Evolutionary conservation across 2,329 filamentous ascomycete species (phyloP), one percentile per base, ranked within the genome.

Genomic region (Arthroderma sp.): DNA sequence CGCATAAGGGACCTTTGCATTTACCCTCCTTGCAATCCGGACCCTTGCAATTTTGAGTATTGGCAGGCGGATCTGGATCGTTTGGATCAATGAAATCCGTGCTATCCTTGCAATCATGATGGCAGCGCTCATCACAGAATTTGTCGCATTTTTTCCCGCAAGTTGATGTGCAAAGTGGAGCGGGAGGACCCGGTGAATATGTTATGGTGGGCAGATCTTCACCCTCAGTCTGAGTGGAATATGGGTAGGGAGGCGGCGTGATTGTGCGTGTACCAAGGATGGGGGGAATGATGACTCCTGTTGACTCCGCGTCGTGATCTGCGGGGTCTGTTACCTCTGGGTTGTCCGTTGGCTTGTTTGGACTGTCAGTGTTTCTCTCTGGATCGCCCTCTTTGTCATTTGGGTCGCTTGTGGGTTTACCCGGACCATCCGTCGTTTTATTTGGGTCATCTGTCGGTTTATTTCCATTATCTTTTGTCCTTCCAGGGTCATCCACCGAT

Each of bases 61-160:
- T 29, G n/a, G 22, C 38, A 10, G 39, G 27, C 15, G 38, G 36
- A 10, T 42, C 31, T 27, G 33, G 22, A 11, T 46, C 44, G 32
- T 38, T 46, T 27, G 39, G 32, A 29, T 46, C 44, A 11, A 41
- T 41, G 15, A 46, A 46, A 36, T 46, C 44, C 11, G 36, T 34
- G 31, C 29, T 10, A n/a, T 38, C 39, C n/a, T 11, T 29, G 33
- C 44, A 46, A 27, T 42, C 39, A 15, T 41, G 28, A 3, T n/a
- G 38, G n/a, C 39, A 41, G 9, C 32, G 39, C 10, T 41, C 33
- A 22, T 40, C 36, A 33, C 38, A 46, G 11, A 36, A 36, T 15
- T 11, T 36, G 31, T 38, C 27, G 29, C 44, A 46, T 27, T 46
- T 46, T 29, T 8, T 46, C 28, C 44, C 44, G 28, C 44, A 46